Conservation (phyloP, 2,329 filamentous ascomycete genomes). For the Trichophyton simii region DNA sequence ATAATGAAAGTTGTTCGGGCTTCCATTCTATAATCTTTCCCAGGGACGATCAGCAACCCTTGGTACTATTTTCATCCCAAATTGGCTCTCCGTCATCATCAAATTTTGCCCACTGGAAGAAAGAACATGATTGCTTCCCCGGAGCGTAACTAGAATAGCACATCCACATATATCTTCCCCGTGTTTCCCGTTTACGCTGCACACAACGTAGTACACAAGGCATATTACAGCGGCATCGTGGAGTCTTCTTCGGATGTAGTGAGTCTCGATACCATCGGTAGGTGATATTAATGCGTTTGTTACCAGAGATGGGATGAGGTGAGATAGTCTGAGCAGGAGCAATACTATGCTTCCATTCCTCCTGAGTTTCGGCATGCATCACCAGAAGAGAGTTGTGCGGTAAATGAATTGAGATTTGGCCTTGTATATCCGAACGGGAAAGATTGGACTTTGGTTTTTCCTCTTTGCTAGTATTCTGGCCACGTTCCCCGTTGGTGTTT, state of each 20-base stretch:
- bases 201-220: constrained; percentile 62
- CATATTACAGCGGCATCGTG: constrained; percentile 62
- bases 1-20: not conserved
- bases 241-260: constrained; percentile 66
- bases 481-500: constrained; percentile 29
- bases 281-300: constrained; percentile 79
- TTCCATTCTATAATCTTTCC: too few species aligned
- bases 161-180: constrained; percentile 86
- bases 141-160: constrained; percentile 54
- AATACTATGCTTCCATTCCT: constrained; percentile 89
- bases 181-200: constrained; percentile 61
- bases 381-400: constrained; percentile 87
- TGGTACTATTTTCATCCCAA: constrained; percentile 33
- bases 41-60: not conserved
- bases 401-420: constrained; percentile 83
- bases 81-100: constrained; percentile 73
- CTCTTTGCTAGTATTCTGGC: constrained; percentile 16
- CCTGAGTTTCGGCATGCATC: constrained; percentile 98
- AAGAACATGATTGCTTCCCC: constrained; percentile 49
- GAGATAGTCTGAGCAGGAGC: constrained; percentile 62
- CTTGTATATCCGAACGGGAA: constrained; percentile 49
- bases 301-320: constrained; percentile 70
- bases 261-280: constrained; percentile 73
- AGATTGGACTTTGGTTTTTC: constrained; percentile 7
- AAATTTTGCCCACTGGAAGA: constrained; percentile 78